A percentile compares a stretch with the other conserved stretches of the same genome.
These are phyloP conservation scores for Malania oleifera DNA, from an alignment of 164 flowering plant species.

Conservation along the genomic window DNA sequence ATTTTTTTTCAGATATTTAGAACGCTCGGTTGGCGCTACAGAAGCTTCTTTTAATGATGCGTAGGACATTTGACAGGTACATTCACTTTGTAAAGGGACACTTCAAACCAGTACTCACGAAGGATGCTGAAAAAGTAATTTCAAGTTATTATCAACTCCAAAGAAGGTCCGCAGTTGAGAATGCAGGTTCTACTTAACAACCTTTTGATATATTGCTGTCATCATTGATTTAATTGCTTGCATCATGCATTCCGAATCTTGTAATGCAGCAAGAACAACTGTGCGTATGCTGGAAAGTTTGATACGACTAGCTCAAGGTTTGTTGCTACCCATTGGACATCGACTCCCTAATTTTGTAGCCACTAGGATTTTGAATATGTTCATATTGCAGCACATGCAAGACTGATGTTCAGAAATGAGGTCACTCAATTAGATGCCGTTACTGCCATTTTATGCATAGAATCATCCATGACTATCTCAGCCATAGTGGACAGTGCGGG, in stretches of 20 bases:
- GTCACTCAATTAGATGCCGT: constrained; percentile 81
- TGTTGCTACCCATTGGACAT: not conserved
- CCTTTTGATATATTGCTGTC: not conserved
- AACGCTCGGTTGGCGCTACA: no score
- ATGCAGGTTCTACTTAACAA: constrained; percentile 58
- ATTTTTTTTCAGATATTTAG: no score
- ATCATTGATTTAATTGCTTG: not conserved
- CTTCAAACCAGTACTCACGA: constrained; percentile 77
- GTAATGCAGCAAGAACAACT: constrained; percentile 82
- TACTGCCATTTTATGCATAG: constrained; percentile 89
- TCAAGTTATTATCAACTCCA: constrained; percentile 97
- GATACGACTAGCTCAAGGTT: constrained; percentile 94
- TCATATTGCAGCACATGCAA: constrained; percentile 78
- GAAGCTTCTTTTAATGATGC: not conserved
- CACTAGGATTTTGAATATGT: constrained; percentile 5
- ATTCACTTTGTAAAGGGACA: constrained; percentile 69
- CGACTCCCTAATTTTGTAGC: not conserved
- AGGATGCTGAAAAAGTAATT: constrained; percentile 85
- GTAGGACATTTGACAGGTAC: constrained; percentile 45
- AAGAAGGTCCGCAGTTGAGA: constrained; percentile 77
- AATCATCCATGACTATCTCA: constrained; percentile 96
- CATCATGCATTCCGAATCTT: not conserved
- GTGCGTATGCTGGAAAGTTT: constrained; percentile 97
- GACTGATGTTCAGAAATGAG: constrained; percentile 93
- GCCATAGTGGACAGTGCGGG: constrained; percentile 89